Conservation (phyloP, 2,329 filamentous ascomycete species). For the Penicillium sp. region DNA sequence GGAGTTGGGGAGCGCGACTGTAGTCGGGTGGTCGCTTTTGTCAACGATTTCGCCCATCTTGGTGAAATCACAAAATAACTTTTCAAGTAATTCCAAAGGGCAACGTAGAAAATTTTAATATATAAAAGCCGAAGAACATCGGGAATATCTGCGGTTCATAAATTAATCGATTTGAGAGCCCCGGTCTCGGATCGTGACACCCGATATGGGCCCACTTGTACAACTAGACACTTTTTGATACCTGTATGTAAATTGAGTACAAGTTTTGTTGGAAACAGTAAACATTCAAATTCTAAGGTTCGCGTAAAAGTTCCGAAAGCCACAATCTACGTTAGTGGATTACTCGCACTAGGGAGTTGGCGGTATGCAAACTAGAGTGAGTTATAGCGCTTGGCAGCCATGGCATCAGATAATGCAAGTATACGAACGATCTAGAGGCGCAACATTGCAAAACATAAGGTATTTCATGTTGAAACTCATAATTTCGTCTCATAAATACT, state of each 20-base stretch:
- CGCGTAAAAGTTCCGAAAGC: too few relatives aligned
- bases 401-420: not conserved
- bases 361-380: too few relatives aligned
- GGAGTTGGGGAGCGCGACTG: conserved; percentile 17
- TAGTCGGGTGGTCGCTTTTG: not conserved
- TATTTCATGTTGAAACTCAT: too few relatives aligned
- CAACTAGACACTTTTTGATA: not conserved
- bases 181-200: not conserved
- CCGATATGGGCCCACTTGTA: not conserved
- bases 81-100: not conserved
- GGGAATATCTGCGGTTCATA: not conserved
- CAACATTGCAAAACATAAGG: too few relatives aligned
- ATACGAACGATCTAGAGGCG: too few relatives aligned
- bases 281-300: too few relatives aligned
- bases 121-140: not conserved
- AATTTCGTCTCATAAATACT: too few relatives aligned
- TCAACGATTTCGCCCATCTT: not conserved
- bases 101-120: not conserved
- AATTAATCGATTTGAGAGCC: not conserved
- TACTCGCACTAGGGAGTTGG: too few relatives aligned
- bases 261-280: too few relatives aligned
- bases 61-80: not conserved
- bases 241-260: too few relatives aligned
- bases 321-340: too few relatives aligned
- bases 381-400: too few relatives aligned